These are phyloP conservation scores for Trichophyton rubrum DNA, from an alignment of 2,329 filamentous ascomycete species.

Conservation along the genomic window DNA sequence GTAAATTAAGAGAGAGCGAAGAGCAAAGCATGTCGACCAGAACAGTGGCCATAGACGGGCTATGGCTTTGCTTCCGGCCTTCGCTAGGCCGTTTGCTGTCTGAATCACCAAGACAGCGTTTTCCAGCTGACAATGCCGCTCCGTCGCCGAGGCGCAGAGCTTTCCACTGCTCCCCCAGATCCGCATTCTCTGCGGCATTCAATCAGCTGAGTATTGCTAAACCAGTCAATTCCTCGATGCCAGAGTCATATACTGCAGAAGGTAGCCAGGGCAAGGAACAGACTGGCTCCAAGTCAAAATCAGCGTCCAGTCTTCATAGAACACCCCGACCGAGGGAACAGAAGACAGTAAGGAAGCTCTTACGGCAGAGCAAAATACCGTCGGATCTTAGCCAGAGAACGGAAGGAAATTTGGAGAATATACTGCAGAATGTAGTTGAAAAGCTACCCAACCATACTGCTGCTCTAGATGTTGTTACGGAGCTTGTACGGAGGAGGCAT, in stretches of 20 bases:
- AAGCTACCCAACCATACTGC: slow-evolving; percentile 18
- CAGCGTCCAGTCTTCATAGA: not conserved
- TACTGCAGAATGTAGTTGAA: slow-evolving; percentile 19
- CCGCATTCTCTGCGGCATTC: not conserved
- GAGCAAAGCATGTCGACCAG: slow-evolving; percentile 19
- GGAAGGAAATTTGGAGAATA: slow-evolving; percentile 20
- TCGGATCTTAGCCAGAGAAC: slow-evolving; percentile 12
- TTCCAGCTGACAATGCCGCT: not conserved
- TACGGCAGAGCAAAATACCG: slow-evolving; percentile 13
- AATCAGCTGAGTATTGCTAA: not conserved
- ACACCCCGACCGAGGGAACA: not conserved
- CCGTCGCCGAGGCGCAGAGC: not conserved
- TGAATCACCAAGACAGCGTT: not conserved
- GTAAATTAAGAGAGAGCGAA: not conserved
- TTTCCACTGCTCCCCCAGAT: not conserved
- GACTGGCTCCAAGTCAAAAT: not conserved
- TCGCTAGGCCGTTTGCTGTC: slow-evolving; percentile 18
- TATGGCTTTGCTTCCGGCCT: slow-evolving; percentile 33
- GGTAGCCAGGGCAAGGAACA: not conserved
- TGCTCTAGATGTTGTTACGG: slow-evolving; percentile 24
- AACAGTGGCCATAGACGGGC: slow-evolving; percentile 24
- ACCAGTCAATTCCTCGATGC: not conserved
- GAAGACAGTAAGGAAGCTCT: not conserved
- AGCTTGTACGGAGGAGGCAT: slow-evolving; percentile 28
- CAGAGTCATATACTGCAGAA: not conserved